A percentile compares a stretch with the other conserved stretches of the same genome.
phyloP scores from a whole-genome alignment of 805 yeast species.

The Candida caryicola region DNA sequence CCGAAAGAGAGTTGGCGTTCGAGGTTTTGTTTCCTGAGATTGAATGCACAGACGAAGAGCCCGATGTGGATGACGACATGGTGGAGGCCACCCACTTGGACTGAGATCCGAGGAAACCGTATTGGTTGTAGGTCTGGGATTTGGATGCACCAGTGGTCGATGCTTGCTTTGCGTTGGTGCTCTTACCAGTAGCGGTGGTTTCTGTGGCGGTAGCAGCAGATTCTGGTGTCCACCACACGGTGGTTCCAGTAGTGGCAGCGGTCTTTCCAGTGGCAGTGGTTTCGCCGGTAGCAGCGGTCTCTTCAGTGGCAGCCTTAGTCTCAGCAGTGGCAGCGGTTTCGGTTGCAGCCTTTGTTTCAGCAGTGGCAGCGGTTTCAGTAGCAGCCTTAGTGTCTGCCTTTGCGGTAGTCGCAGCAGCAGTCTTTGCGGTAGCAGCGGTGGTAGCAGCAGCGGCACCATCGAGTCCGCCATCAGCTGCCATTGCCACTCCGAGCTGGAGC shows the following conservation, averaged over 20 bases:
- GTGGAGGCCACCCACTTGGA: constrained; percentile 27
- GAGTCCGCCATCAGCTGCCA: constrained; percentile 15
- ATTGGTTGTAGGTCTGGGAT: constrained; percentile 32
- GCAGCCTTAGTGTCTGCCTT: constrained; percentile 4
- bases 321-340: too few species aligned
- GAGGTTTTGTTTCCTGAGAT: constrained; percentile 18
- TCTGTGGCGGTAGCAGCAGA: constrained; percentile 8
- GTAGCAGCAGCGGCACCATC: constrained; percentile 7
- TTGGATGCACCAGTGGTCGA: constrained; percentile 10
- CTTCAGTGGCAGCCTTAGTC: constrained; percentile 3
- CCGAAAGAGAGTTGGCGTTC: constrained; percentile 14
- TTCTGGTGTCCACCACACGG: constrained; percentile 5
- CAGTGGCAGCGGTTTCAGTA: constrained; percentile 2
- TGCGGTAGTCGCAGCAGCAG: constrained; percentile 4
- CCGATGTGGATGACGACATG: constrained; percentile 2
- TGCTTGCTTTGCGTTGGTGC: constrained; percentile 6
- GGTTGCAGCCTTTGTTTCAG: constrained; percentile 3
- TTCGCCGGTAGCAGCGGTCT: constrained; percentile 1
- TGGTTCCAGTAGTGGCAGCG: constrained; percentile 9
- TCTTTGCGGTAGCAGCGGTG: constrained; percentile 3
- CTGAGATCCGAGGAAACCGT: constrained; percentile 43
- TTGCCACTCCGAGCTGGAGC: constrained; percentile 6
- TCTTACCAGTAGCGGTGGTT: constrained; percentile 7
- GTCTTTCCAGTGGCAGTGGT: too few species aligned
- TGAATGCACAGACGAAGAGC: constrained; percentile 12